A percentile compares a stretch with the other conserved stretches of the same genome.
phyloP scores from a whole-genome alignment of 2,329 filamentous ascomycete genomes.

The Monilinia aucupariae region DNA sequence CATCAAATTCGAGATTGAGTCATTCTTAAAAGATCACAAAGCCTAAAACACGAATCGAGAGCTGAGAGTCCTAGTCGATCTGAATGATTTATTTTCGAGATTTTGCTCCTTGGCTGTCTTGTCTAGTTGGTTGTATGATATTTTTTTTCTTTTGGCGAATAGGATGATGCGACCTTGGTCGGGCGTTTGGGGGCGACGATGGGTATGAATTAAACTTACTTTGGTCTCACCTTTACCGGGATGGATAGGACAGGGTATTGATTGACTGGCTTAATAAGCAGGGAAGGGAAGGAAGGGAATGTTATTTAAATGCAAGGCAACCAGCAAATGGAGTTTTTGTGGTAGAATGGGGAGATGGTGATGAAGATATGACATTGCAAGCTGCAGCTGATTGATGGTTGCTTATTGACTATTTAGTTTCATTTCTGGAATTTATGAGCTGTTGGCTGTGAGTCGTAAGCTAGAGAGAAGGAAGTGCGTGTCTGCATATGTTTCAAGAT shows the following conservation, averaged over 20 bases:
- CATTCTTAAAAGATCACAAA: neutral
- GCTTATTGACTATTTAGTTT: neutral
- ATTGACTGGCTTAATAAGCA: neutral
- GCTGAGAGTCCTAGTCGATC: neutral
- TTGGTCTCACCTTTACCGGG: neutral
- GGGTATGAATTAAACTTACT: neutral
- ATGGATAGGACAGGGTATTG: neutral
- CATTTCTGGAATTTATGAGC: neutral
- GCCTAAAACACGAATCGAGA: neutral
- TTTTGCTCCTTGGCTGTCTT: neutral
- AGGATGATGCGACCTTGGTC: neutral
- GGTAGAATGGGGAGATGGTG: neutral
- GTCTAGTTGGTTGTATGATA: conserved; percentile 3
- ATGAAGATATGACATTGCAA: neutral
- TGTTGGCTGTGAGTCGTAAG: neutral
- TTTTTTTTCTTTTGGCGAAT: conserved; percentile 4
- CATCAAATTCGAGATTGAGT: neutral
- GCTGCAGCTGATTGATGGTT: neutral
- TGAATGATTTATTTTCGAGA: neutral
- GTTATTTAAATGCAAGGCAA: neutral
- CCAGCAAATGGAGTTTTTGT: conserved; percentile 2
- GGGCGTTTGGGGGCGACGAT: neutral
- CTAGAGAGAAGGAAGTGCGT: neutral
- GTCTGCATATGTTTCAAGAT: neutral
- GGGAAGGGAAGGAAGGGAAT: neutral